Conservation (phyloP, 768 basidiomycete genomes). For the Mrakia blollopis region DNA sequence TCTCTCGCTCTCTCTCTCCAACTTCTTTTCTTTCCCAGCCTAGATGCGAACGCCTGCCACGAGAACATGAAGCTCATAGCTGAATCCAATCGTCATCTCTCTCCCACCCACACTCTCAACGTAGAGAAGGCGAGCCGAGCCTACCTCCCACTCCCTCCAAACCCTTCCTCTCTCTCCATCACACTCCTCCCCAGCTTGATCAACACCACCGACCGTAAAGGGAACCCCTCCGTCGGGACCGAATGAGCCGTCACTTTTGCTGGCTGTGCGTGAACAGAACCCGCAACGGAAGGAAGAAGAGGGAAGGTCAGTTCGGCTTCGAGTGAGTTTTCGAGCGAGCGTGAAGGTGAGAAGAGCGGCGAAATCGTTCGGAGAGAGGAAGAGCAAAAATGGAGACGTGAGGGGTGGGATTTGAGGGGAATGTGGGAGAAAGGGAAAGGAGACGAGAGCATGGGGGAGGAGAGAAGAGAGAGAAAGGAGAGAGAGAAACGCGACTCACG, state of each 20-base stretch:
- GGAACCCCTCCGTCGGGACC: conserved; percentile 73
- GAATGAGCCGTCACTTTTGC: conserved; percentile 94
- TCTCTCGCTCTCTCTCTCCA: no score
- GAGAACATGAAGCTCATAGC: no score
- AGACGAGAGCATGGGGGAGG: not conserved
- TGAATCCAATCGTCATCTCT: no score
- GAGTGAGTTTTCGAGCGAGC: conserved; percentile 29
- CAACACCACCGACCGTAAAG: conserved; percentile 86
- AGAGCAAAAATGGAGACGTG: not conserved
- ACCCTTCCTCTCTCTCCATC: conserved; percentile 84
- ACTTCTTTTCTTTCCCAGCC: no score
- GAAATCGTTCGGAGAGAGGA: not conserved
- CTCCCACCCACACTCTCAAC: no score
- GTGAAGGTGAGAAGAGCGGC: conserved; percentile 17
- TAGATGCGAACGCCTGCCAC: no score
- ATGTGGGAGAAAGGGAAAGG: not conserved
- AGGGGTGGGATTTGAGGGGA: conserved; percentile 2
- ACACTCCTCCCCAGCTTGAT: conserved; percentile 94
- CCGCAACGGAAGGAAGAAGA: not conserved
- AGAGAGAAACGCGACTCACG: conserved; percentile 53
- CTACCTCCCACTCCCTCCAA: conserved; percentile 39
- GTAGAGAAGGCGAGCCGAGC: no score
- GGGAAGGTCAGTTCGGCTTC: not conserved
- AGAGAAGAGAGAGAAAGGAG: not conserved
- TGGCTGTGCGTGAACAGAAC: conserved; percentile 54